Base-by-base conservation (phyloP, 164 flowering plant genomes). In the Cinnamomum chago region DNA sequence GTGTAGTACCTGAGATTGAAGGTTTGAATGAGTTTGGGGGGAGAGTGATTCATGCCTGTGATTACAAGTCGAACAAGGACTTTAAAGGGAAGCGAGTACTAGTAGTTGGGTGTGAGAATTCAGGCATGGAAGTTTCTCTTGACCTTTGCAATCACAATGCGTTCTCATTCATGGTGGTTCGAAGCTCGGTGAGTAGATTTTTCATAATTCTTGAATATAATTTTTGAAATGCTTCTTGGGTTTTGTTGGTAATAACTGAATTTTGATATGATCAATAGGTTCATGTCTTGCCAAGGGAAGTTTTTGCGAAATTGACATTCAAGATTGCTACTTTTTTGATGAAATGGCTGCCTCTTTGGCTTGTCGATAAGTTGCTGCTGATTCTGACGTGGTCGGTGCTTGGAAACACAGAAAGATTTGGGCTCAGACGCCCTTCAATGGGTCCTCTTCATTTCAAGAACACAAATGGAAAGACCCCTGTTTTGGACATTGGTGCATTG, bases 381-480 rank as follows among this genome's bases (percentile, higher is more conserved):
- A 68, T 84, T 7, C 67, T 86, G 50, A 86, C 97, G 6, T 72
- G 87, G 79, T 33, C 88, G 7, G 68, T 82, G 12, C 83, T 92
- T 0, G 95, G 97, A 28, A 85, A 83, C 35, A 67, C 80, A n/a
- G 84, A 81, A 17, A 88, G 88, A 52, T 85, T 83, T 68, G 95
- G 97, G 0, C 70, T 92, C 14, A 89, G 79, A 62, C 81, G 98
- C 73, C 96, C 98, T 35, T 52, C 76, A 13, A 73, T 76, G 58
- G 98, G 98, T 1, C 97, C 97, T 6, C 24, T 93, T 5, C 70
- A 86, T 83, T 89, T 91, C 23, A 93, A 93, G 78, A 87, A 88
- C 83, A 80, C 75, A 0, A 50, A 73, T 58, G 97, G 96, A 13
- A 93, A 89, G 76, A 89, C 96, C 60, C 96, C 98, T 4, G 98